phyloP scores from a whole-genome alignment of 306 rosid genomes.

The Quercus robur region DNA sequence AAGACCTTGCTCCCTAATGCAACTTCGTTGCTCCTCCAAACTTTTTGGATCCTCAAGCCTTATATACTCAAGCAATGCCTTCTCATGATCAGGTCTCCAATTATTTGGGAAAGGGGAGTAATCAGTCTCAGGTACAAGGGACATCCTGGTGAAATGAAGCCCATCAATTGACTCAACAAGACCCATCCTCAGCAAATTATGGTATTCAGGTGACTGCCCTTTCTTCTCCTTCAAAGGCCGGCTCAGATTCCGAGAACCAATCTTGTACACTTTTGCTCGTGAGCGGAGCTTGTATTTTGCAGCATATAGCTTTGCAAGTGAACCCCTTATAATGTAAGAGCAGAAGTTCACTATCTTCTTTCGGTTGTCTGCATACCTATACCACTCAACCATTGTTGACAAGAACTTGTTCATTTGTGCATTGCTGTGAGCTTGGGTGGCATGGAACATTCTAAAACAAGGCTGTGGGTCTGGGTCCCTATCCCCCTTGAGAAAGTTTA shows the following conservation, averaged over 20 bases:
- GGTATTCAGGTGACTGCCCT: constrained; percentile 92
- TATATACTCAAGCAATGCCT: constrained; percentile 77
- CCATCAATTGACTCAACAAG: constrained; percentile 94
- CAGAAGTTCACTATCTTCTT: constrained; percentile 91
- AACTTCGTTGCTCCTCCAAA: constrained; percentile 60
- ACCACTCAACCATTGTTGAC: constrained; percentile 91
- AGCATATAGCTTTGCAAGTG: constrained; percentile 97
- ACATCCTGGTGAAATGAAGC: constrained; percentile 86
- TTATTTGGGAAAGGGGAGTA: constrained; percentile 78
- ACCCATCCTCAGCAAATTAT: constrained; percentile 92
- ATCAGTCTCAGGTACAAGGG: constrained; percentile 90
- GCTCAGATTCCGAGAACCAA: constrained; percentile 80
- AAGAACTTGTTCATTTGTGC: constrained; percentile 96
- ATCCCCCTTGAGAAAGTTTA: constrained; percentile 86
- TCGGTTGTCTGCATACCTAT: constrained; percentile 88
- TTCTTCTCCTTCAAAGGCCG: constrained; percentile 94
- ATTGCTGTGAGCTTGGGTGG: constrained; percentile 97
- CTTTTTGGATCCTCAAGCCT: constrained; percentile 76
- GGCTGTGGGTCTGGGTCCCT: constrained; percentile 98
- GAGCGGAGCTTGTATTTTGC: constrained; percentile 97
- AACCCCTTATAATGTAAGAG: constrained; percentile 81
- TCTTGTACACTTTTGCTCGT: constrained; percentile 92
- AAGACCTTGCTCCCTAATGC: constrained; percentile 76
- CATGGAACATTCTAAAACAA: constrained; percentile 97
- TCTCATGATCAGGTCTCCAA: constrained; percentile 93